These are phyloP conservation scores for Leptographium procerum DNA, from an alignment of 2,329 filamentous ascomycete species.

Conservation along the genomic window DNA sequence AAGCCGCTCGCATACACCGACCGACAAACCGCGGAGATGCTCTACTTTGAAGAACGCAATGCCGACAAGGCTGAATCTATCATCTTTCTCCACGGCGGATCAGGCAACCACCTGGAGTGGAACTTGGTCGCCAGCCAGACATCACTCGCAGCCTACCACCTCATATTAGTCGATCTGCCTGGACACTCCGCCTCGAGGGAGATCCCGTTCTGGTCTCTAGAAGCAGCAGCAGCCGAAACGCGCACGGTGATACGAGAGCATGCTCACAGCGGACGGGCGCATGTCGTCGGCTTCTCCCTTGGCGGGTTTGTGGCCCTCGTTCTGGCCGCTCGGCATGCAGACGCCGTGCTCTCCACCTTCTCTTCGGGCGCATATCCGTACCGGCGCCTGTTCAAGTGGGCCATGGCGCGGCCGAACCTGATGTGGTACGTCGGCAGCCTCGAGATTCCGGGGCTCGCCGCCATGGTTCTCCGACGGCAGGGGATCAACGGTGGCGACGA, in stretches of 20 bases:
- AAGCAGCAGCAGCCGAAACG: not conserved
- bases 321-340: not conserved
- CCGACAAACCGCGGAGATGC: too few relatives aligned
- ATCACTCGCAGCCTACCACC: not conserved
- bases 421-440: not conserved
- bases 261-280: not conserved
- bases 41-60: not conserved
- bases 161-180: not conserved
- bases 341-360: not conserved
- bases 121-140: not conserved
- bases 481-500: not conserved
- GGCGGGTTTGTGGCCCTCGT: not conserved
- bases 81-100: not conserved
- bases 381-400: not conserved
- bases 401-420: not conserved
- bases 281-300: not conserved
- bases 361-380: not conserved
- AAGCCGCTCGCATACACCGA: too few relatives aligned
- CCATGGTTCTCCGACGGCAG: not conserved
- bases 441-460: not conserved
- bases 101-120: not conserved
- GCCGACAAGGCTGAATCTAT: not conserved
- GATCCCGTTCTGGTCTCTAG: not conserved
- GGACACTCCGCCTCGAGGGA: not conserved
- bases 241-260: not conserved